phyloP scores from a whole-genome alignment of 23 red algal genomes.

The Gracilaria vermiculophylla region DNA sequence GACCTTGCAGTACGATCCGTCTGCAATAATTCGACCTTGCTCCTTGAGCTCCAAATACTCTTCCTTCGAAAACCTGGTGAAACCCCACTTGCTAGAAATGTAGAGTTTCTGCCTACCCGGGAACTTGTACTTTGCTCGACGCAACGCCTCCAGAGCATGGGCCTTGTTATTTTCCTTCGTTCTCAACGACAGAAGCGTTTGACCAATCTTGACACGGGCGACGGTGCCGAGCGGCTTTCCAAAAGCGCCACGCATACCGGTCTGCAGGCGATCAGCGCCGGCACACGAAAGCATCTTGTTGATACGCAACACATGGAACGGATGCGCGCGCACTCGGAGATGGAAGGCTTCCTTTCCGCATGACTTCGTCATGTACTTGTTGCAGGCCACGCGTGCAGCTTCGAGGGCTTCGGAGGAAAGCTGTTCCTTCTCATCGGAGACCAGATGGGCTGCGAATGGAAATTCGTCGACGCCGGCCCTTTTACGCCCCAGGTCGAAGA shows the following conservation, averaged over 20 bases:
- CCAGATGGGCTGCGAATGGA: slow-evolving; percentile 88
- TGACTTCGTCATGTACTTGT: slow-evolving; percentile 94
- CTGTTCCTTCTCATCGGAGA: slow-evolving; percentile 99
- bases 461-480: slow-evolving; percentile 90
- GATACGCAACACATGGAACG: slow-evolving; percentile 98
- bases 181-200: slow-evolving; percentile 86
- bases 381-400: slow-evolving; percentile 94
- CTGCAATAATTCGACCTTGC: slow-evolving; percentile 82
- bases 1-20: slow-evolving; percentile 88
- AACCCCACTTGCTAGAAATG: slow-evolving; percentile 93
- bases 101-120: slow-evolving; percentile 95
- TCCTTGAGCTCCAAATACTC: slow-evolving; percentile 85
- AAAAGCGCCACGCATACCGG: slow-evolving; percentile 99
- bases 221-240: slow-evolving; percentile 98
- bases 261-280: slow-evolving; percentile 97
- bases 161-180: slow-evolving; percentile 83
- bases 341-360: slow-evolving; percentile 97
- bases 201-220: slow-evolving; percentile 97
- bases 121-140: slow-evolving; percentile 99
- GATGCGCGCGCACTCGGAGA: slow-evolving; percentile 92
- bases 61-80: slow-evolving; percentile 92
- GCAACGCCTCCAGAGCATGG: slow-evolving; percentile 83
- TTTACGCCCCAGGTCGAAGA: slow-evolving; percentile 97
- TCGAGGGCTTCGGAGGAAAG: slow-evolving; percentile 95
- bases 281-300: slow-evolving; percentile 99